These are phyloP conservation scores for Saccharomyces hybrid DNA, from an alignment of 1,139 yeast genomes.

Conservation along the genomic window DNA sequence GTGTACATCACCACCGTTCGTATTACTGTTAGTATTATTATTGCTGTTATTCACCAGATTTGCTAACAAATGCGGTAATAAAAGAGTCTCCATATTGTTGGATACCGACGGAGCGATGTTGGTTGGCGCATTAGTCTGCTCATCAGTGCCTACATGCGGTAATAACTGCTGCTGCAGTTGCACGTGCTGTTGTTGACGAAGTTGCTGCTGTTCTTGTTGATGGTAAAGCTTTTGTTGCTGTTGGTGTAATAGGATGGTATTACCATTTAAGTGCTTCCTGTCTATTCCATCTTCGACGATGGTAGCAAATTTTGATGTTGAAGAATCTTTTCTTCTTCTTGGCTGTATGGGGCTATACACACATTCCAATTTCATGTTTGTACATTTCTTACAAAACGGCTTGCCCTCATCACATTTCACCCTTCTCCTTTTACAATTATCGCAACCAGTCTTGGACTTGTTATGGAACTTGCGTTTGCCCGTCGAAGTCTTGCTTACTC, in stretches of 20 bases:
- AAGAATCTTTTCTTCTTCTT: constrained; percentile 8
- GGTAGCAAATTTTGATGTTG: neutral
- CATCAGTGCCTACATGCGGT: constrained; percentile 5
- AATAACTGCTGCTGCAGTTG: constrained; percentile 10
- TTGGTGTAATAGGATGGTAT: constrained; percentile 3
- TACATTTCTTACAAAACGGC: constrained; percentile 74
- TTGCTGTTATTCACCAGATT: constrained; percentile 1
- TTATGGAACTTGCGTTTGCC: constrained; percentile 68
- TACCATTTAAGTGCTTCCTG: neutral
- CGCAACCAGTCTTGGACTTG: constrained; percentile 81
- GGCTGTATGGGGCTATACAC: constrained; percentile 39
- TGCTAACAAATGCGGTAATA: neutral
- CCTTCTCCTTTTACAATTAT: constrained; percentile 77
- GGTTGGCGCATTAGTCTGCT: constrained; percentile 1
- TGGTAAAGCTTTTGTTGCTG: constrained; percentile 5
- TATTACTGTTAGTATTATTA: constrained; percentile 1
- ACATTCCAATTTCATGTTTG: constrained; percentile 70
- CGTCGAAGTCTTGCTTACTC: constrained; percentile 36
- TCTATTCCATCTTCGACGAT: neutral
- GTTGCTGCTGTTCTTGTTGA: constrained; percentile 4
- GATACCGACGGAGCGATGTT: constrained; percentile 2
- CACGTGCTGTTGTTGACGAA: constrained; percentile 9
- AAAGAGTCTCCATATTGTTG: neutral
- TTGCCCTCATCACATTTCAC: constrained; percentile 88
- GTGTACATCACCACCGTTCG: constrained; percentile 3